phyloP scores from a whole-genome alignment of 208 protist genomes.

The Herpetomonas samuelpessoai region DNA sequence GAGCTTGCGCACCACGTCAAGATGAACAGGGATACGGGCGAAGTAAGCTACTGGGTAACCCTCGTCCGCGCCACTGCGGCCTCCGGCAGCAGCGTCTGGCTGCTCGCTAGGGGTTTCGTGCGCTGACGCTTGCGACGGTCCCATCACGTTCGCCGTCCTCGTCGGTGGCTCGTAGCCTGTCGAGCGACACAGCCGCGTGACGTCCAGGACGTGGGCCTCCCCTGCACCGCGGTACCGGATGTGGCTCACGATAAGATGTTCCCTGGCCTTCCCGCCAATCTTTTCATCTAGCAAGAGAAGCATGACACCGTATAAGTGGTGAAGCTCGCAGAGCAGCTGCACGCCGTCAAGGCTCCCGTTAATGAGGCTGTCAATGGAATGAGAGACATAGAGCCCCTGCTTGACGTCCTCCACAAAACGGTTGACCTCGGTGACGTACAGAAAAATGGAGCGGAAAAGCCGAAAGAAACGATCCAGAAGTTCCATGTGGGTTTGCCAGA shows the following conservation, averaged over 20 bases:
- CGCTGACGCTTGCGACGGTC: neutral
- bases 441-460: conserved; percentile 96
- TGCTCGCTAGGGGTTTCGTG: neutral
- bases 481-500: conserved; percentile 91
- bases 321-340: conserved; percentile 94
- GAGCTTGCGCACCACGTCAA: conserved; percentile 83
- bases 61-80: conserved; percentile 7
- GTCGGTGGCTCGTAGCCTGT: conserved; percentile 75
- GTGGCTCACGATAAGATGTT: conserved; percentile 97
- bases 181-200: conserved; percentile 92
- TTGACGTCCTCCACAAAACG: conserved; percentile 91
- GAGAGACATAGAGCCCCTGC: conserved; percentile 85
- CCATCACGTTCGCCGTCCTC: neutral
- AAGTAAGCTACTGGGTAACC: conserved; percentile 96
- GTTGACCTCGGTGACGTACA: conserved; percentile 93
- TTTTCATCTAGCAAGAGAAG: conserved; percentile 93
- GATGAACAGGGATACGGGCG: conserved; percentile 62
- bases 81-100: neutral
- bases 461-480: conserved; percentile 96
- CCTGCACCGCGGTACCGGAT: conserved; percentile 94
- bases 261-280: conserved; percentile 92
- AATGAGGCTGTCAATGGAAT: conserved; percentile 93
- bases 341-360: conserved; percentile 91
- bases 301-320: conserved; percentile 97
- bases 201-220: conserved; percentile 91